A percentile compares a stretch with the other conserved stretches of the same genome.
Evolutionary conservation across 2,329 filamentous ascomycete species (phyloP).

Genomic region (Verticillium isaacii): DNA sequence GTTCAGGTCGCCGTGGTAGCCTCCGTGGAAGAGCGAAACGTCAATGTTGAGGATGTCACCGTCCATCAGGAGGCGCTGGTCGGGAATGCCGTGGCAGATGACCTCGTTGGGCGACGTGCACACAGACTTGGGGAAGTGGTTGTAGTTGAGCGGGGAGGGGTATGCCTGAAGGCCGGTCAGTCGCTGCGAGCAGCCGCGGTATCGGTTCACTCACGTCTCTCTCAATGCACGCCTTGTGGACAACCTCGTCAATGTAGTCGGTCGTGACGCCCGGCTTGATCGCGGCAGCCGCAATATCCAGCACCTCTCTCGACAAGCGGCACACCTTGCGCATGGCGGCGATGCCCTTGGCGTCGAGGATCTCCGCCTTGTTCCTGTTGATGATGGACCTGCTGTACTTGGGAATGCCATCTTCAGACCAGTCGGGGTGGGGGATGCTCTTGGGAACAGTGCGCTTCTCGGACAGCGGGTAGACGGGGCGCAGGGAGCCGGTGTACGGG

Average conservation of each 20-base stretch:
- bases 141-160: conserved; percentile 91
- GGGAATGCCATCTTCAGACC: conserved; percentile 77
- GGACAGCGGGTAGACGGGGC: conserved; percentile 85
- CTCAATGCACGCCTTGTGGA: conserved; percentile 92
- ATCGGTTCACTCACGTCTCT: conserved; percentile 62
- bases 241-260: conserved; percentile 89
- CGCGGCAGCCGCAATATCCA: conserved; percentile 84
- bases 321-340: conserved; percentile 93
- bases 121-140: conserved; percentile 94
- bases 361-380: conserved; percentile 74
- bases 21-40: conserved; percentile 87
- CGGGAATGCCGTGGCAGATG: conserved; percentile 97
- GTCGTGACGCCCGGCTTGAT: conserved; percentile 90
- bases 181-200: background rate
- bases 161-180: conserved; percentile 62
- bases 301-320: conserved; percentile 77
- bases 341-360: conserved; percentile 74
- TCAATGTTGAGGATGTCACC: conserved; percentile 98
- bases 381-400: conserved; percentile 55
- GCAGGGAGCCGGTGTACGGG: conserved; percentile 72
- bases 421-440: conserved; percentile 80
- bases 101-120: conserved; percentile 96
- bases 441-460: conserved; percentile 68
- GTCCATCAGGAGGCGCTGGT: conserved; percentile 79
- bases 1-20: conserved; percentile 94